phyloP scores from a whole-genome alignment of 129 eudicot species.

The Ambrosia trifida region DNA sequence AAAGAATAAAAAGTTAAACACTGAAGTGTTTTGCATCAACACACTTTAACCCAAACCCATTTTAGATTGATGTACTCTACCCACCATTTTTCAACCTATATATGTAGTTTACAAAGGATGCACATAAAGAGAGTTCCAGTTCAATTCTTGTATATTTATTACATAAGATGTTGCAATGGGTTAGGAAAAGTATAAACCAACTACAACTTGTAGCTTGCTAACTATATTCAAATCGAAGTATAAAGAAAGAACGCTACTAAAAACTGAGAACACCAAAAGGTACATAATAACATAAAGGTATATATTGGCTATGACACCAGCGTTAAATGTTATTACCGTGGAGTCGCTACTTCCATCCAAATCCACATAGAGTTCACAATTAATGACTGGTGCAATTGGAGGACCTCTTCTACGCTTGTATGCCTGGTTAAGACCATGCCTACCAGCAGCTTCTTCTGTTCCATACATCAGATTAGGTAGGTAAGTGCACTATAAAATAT shows the following conservation, averaged over 20 bases:
- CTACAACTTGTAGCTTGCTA: neutral
- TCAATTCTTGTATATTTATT: neutral
- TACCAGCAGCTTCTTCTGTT: constrained; percentile 44
- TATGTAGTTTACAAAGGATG: neutral
- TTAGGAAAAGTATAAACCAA: neutral
- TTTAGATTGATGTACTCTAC: neutral
- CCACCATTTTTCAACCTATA: neutral
- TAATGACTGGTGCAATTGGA: constrained; percentile 47
- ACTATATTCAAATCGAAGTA: neutral
- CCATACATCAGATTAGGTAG: neutral
- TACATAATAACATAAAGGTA: neutral
- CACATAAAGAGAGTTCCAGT: neutral
- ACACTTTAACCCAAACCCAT: neutral
- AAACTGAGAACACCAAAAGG: neutral
- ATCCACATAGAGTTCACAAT: constrained; percentile 51
- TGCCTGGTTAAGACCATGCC: constrained; percentile 27
- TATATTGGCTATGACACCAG: neutral
- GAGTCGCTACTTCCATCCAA: constrained; percentile 54
- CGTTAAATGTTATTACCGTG: constrained; percentile 38
- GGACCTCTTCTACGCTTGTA: constrained; percentile 61
- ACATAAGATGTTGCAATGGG: neutral
- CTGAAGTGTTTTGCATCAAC: neutral
- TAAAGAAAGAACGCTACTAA: neutral
- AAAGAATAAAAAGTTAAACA: neutral
- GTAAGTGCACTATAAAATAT: neutral